Evolutionary conservation across 108 stramenopile genomes (phyloP).

Genomic region (Craspedostauros australis): DNA sequence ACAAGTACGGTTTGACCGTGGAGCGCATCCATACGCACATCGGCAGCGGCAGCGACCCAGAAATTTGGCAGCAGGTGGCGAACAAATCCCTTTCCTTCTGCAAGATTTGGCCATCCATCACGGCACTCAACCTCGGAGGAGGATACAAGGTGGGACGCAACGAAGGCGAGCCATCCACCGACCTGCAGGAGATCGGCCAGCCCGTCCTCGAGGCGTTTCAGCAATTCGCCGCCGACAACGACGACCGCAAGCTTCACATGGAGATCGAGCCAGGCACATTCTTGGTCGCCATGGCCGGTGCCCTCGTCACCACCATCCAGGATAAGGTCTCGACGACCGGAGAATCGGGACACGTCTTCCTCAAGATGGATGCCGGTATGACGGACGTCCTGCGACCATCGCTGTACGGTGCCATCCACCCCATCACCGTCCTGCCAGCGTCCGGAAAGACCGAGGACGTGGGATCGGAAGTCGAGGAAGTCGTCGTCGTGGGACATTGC

Average conservation of each 20-base stretch:
- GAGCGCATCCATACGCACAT: conserved; percentile 98
- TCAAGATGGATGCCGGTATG: conserved; percentile 98
- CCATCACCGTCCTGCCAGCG: conserved; percentile 82
- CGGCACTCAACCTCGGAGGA: conserved; percentile 89
- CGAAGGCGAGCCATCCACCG: conserved; percentile 85
- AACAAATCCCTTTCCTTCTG: conserved; percentile 86
- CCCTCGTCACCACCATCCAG: conserved; percentile 86
- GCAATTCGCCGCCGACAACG: conserved; percentile 78
- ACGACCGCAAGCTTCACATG: conserved; percentile 82
- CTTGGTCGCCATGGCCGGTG: conserved; percentile 94
- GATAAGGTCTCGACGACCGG: conserved; percentile 77
- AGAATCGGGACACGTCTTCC: conserved; percentile 64
- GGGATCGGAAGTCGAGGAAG: conserved; percentile 62
- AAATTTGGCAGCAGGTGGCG: conserved; percentile 92
- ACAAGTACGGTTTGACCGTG: conserved; percentile 83
- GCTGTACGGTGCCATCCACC: conserved; percentile 95
- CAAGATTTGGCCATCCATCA: conserved; percentile 76
- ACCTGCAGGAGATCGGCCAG: conserved; percentile 86
- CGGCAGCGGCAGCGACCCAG: conserved; percentile 95
- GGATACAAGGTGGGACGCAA: conserved; percentile 99
- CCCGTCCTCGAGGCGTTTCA: conserved; percentile 87
- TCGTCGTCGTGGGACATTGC: conserved; percentile 98
- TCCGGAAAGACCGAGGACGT: conserved; percentile 58
- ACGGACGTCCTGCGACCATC: conserved; percentile 98
- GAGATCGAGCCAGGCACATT: conserved; percentile 99